Percentiles rank a stretch among this genome's conserved stretches.
These are phyloP conservation scores for Pichia norvegensis DNA, from an alignment of 1,139 yeast species.

Conservation along the genomic window DNA sequence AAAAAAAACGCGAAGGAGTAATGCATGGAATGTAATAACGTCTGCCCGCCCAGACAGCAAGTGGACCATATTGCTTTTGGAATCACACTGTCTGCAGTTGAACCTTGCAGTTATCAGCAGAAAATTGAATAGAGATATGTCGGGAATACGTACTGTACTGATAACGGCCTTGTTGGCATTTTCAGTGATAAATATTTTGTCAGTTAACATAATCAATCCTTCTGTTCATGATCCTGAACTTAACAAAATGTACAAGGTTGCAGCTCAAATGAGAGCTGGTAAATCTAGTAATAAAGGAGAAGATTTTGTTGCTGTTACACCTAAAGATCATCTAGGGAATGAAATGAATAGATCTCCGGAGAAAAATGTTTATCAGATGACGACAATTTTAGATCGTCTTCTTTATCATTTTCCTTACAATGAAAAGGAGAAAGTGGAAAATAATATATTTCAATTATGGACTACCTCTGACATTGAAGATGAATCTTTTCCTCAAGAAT, in stretches of 20 bases:
- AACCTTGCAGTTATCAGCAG: background rate
- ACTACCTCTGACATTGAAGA: slow-evolving; percentile 46
- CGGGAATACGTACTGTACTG: background rate
- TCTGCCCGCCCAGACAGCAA: no score
- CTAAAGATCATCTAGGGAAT: slow-evolving; percentile 9
- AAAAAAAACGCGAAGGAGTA: no score
- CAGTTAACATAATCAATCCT: slow-evolving; percentile 7
- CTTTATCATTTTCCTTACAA: slow-evolving; percentile 68
- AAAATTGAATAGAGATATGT: background rate
- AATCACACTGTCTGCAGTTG: no score
- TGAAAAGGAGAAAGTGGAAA: slow-evolving; percentile 46
- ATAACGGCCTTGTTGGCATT: slow-evolving; percentile 6
- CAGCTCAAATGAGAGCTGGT: slow-evolving; percentile 6
- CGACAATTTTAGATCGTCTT: slow-evolving; percentile 33
- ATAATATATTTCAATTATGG: slow-evolving; percentile 93
- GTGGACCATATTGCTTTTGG: background rate
- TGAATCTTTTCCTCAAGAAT: slow-evolving; percentile 45
- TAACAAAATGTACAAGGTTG: slow-evolving; percentile 7
- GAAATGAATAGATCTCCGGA: slow-evolving; percentile 13
- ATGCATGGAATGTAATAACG: no score
- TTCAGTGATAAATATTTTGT: slow-evolving; percentile 8
- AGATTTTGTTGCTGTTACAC: background rate
- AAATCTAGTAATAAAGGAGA: background rate
- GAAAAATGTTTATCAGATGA: slow-evolving; percentile 24
- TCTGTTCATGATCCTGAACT: slow-evolving; percentile 9